These are phyloP conservation scores for Aspergillus fructus DNA, from an alignment of 2,329 filamentous ascomycete species.

Conservation along the genomic window DNA sequence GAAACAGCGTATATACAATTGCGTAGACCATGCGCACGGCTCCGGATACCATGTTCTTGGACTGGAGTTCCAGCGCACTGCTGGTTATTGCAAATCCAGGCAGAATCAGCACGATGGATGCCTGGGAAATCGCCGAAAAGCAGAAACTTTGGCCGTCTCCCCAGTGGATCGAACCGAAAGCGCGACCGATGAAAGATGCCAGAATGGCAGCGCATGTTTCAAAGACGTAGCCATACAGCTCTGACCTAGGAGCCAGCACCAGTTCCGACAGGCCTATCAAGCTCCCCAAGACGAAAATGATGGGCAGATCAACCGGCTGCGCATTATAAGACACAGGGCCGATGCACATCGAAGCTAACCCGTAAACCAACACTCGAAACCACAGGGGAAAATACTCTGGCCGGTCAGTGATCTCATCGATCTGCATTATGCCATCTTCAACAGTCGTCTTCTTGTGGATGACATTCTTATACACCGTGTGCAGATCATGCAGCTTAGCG, in stretches of 20 bases:
- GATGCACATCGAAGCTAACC: conserved; percentile 70
- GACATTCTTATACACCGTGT: conserved; percentile 46
- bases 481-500: conserved; percentile 41
- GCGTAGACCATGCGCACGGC: conserved; percentile 74
- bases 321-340: conserved; percentile 77
- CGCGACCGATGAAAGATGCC: conserved; percentile 66
- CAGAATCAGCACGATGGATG: conserved; percentile 72
- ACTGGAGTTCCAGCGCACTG: conserved; percentile 66
- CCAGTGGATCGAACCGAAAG: conserved; percentile 61
- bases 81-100: conserved; percentile 66
- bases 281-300: conserved; percentile 72
- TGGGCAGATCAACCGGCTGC: conserved; percentile 72
- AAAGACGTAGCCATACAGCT: conserved; percentile 63
- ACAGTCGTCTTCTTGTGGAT: conserved; percentile 40
- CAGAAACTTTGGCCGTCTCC: conserved; percentile 55
- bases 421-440: conserved; percentile 40
- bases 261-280: conserved; percentile 73
- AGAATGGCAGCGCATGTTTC: conserved; percentile 63
- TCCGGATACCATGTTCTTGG: conserved; percentile 66
- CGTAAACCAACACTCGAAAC: conserved; percentile 65
- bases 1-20: conserved; percentile 70
- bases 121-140: conserved; percentile 69
- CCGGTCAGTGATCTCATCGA: conserved; percentile 40
- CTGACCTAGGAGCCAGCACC: conserved; percentile 70
- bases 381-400: conserved; percentile 52